These are phyloP conservation scores for Botrytis deweyae DNA, from an alignment of 2,329 filamentous ascomycete genomes.

Conservation along the genomic window DNA sequence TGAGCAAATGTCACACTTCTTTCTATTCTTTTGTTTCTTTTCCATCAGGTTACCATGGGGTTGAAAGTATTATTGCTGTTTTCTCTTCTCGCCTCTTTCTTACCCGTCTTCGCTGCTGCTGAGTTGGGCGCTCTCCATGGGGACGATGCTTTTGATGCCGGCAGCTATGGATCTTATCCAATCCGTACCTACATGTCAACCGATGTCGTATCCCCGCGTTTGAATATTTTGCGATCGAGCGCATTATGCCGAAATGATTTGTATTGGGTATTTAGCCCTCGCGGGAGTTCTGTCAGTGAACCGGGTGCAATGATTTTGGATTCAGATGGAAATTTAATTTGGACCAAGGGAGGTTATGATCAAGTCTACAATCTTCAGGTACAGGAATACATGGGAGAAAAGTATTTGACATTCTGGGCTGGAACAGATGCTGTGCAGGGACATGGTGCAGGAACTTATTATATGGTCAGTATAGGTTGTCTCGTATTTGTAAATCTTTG, in stretches of 20 bases:
- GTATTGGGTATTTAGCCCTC: conserved; percentile 45
- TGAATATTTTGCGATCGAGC: conserved; percentile 37
- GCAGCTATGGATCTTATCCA: conserved; percentile 41
- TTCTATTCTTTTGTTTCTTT: not conserved
- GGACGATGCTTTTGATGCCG: conserved; percentile 39
- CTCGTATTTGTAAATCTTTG: not conserved
- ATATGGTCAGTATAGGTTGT: conserved; percentile 43
- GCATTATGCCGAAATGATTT: conserved; percentile 42
- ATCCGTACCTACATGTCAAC: conserved; percentile 40
- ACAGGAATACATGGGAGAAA: conserved; percentile 45
- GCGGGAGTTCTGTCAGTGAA: conserved; percentile 38
- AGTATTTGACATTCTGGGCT: conserved; percentile 51
- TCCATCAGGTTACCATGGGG: conserved; percentile 6
- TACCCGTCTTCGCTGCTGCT: not conserved
- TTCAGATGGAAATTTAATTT: conserved; percentile 46
- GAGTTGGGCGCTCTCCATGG: conserved; percentile 22
- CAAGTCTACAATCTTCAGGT: conserved; percentile 49
- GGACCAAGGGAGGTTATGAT: conserved; percentile 42
- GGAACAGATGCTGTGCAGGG: conserved; percentile 48
- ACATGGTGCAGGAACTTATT: conserved; percentile 48
- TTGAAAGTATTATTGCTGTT: not conserved
- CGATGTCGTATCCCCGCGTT: conserved; percentile 40
- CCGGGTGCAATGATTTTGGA: conserved; percentile 48
- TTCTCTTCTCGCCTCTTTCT: not conserved
- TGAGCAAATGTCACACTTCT: conserved; percentile 1